Base-by-base conservation (phyloP, 1,284 basidiomycete species). In the Earliella scabrosa region DNA sequence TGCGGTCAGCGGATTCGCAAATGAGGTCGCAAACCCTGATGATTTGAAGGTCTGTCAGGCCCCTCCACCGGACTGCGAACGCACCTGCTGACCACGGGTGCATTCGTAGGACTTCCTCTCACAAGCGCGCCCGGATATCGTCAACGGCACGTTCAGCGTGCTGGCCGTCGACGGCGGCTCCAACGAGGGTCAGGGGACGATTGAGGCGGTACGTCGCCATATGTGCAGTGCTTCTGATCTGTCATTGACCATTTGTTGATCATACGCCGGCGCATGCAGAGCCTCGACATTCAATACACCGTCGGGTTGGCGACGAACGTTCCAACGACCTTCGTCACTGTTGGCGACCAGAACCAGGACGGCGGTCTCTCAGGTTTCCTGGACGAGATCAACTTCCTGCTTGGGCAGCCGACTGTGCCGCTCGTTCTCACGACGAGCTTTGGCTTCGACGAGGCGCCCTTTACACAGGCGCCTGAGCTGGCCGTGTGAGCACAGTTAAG, bases 231-330 rank as follows among this genome's bases (percentile, higher is more conserved):
- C 36, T 23, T 40, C 45, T 73, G 32, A 36, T 10, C 5, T 44
- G 34, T 35, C 52, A 23, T n/a, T 5, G n/a, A 2, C n/a, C 21
- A 21, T 18, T 49, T 27, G n/a, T 50, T 45, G 34, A 39, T 31
- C 35, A 50, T 45, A 13, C 21, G 18, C 35, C 8, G n/a, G n/a
- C n/a, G 18, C 24, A 5, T n/a, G 44, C 49, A 44, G 44, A 83
- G 85, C 64, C 73, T 88, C 10, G 84, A 87, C 63, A 81, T 86
- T 40, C 83, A 88, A 72, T 86, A 87, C 58, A 81, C 83, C 4
- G 80, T 77, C 16, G 84, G 80, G n/a, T 71, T 88, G 82, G 82
- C 71, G 82, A 82, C 73, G 77, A 80, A 75, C 77, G 63, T 66
- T 20, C 53, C 64, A 21, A 54, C 56, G 11, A 69, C 39, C 26